A percentile compares a stretch with the other conserved stretches of the same genome.
These are phyloP conservation scores for Zygosaccharomyces siamensis DNA, from an alignment of 805 yeast genomes.

Conservation along the genomic window DNA sequence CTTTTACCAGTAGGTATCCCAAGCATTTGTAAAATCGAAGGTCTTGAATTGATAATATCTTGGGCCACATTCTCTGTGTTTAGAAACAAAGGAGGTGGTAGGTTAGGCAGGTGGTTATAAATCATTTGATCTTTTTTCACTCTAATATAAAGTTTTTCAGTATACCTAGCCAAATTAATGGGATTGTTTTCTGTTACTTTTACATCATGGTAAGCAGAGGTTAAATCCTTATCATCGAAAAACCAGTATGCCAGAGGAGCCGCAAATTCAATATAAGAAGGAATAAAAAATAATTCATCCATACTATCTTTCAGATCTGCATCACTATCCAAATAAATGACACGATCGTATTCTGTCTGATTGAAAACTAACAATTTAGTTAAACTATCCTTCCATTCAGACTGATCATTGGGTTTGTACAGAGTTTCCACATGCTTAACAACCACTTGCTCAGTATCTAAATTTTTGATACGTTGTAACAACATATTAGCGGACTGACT, in stretches of 20 bases:
- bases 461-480: conserved; percentile 4
- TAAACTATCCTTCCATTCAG: conserved; percentile 48
- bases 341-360: conserved; percentile 45
- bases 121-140: conserved; percentile 25
- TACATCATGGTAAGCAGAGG: conserved; percentile 19
- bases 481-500: conserved; percentile 10
- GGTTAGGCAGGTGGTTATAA: conserved; percentile 40
- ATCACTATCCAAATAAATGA: conserved; percentile 58
- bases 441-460: conserved; percentile 24
- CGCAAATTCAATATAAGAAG: conserved; percentile 42
- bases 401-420: conserved; percentile 23
- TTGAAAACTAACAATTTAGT: conserved; percentile 53
- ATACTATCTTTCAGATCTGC: conserved; percentile 39
- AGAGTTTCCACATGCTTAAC: conserved; percentile 25
- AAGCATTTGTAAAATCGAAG: conserved; percentile 20
- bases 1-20: conserved; percentile 10
- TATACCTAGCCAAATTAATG: conserved; percentile 23
- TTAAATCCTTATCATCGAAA: conserved; percentile 27
- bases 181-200: conserved; percentile 19
- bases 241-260: conserved; percentile 44
- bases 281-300: conserved; percentile 50
- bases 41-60: conserved; percentile 27
- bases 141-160: conserved; percentile 22
- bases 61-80: conserved; percentile 28
- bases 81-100: conserved; percentile 26